phyloP scores from a whole-genome alignment of 371 early-diverging fungal species.

The Mortierella sp. region DNA sequence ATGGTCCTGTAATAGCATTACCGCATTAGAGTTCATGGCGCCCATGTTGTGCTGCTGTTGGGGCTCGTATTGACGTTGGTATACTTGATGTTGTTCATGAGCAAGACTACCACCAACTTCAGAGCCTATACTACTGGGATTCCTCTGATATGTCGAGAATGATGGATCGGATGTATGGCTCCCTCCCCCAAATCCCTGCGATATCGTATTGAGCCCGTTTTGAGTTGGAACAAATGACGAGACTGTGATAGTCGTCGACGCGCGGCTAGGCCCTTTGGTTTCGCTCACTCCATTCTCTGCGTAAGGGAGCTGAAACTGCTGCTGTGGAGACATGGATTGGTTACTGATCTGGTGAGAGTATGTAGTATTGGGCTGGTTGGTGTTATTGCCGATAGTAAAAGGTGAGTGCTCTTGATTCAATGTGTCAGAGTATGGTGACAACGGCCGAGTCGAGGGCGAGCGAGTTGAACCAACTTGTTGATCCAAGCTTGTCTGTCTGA shows the following conservation, averaged over 20 bases:
- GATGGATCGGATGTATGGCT: background rate
- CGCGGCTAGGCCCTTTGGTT: background rate
- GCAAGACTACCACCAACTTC: background rate
- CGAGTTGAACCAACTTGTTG: background rate
- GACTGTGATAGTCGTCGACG: background rate
- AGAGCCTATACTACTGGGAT: background rate
- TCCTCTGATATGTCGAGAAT: background rate
- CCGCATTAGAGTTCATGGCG: conserved; percentile 1
- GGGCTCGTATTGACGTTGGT: background rate
- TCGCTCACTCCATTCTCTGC: background rate
- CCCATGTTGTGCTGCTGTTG: conserved; percentile 14
- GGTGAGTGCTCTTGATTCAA: conserved; percentile 5
- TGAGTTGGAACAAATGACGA: conserved; percentile 4
- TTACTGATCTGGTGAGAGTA: background rate
- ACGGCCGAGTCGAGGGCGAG: background rate
- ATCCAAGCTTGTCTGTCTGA: background rate
- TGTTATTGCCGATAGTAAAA: background rate
- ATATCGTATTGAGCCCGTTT: background rate
- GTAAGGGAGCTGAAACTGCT: conserved; percentile 3
- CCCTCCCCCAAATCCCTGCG: background rate
- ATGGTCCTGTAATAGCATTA: conserved; percentile 5
- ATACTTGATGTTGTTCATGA: conserved; percentile 3
- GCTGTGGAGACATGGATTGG: background rate
- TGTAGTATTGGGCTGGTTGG: background rate
- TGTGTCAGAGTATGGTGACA: background rate